These are phyloP conservation scores for Protea cynaroides DNA, from an alignment of 164 flowering plant genomes.

Conservation along the genomic window DNA sequence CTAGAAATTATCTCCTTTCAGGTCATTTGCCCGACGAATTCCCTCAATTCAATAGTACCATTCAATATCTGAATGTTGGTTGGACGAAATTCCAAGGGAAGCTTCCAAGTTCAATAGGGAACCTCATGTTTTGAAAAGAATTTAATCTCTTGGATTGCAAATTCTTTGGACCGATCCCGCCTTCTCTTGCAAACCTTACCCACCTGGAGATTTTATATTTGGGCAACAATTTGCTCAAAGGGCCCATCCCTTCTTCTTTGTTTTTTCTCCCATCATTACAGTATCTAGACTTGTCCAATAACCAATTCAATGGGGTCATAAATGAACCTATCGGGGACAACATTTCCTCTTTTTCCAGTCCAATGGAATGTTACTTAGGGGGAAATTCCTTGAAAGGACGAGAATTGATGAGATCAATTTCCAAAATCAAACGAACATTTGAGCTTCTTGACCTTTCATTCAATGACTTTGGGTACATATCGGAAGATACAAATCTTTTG, in stretches of 20 bases:
- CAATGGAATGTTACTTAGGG: too few species aligned
- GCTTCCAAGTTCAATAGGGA: neutral
- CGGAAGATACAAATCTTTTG: neutral
- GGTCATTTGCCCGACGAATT: slow-evolving; percentile 4
- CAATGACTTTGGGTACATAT: slow-evolving; percentile 5
- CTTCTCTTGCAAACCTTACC: too few species aligned
- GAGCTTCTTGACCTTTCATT: neutral
- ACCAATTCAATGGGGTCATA: too few species aligned
- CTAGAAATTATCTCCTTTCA: too few species aligned
- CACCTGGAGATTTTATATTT: too few species aligned
- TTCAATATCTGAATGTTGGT: neutral
- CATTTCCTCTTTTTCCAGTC: too few species aligned
- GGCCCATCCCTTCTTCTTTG: too few species aligned
- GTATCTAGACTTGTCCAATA: too few species aligned
- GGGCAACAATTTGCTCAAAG: too few species aligned
- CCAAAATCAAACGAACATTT: slow-evolving; percentile 2
- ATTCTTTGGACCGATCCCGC: slow-evolving; percentile 1
- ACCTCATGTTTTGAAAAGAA: neutral
- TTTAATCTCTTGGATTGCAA: neutral
- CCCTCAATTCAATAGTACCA: neutral
- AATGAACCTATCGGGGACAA: too few species aligned
- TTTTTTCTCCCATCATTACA: too few species aligned
- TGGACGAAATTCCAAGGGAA: neutral
- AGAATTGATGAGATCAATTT: slow-evolving; percentile 11
- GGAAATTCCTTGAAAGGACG: neutral